phyloP scores from a whole-genome alignment of 129 eudicot species.

The Scalesia atractyloides region DNA sequence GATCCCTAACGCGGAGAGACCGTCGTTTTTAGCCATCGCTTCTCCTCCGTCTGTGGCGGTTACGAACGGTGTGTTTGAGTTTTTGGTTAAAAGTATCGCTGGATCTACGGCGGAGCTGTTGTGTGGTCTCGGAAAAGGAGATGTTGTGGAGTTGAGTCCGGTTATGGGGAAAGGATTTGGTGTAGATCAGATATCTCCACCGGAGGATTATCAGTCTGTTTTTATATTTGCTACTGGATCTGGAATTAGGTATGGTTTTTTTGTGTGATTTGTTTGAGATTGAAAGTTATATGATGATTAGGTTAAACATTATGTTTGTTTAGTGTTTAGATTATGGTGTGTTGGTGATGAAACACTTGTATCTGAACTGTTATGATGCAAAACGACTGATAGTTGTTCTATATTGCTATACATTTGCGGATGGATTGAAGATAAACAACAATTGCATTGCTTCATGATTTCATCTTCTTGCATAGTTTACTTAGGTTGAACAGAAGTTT shows the following conservation, averaged over 20 bases:
- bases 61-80: constrained; percentile 67
- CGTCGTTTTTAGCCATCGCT: constrained; percentile 82
- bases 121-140: constrained; percentile 72
- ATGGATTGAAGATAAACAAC: constrained; percentile 1
- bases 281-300: background rate
- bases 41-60: constrained; percentile 72
- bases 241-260: constrained; percentile 68
- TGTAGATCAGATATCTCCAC: constrained; percentile 61
- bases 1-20: constrained; percentile 52
- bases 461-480: background rate
- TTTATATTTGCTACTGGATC: constrained; percentile 90
- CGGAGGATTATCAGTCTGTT: constrained; percentile 57
- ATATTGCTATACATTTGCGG: background rate
- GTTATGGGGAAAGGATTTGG: constrained; percentile 82
- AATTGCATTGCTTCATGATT: background rate
- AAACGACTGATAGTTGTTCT: background rate
- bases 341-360: too few relatives aligned
- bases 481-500: background rate
- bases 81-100: constrained; percentile 66
- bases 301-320: constrained; percentile 6
- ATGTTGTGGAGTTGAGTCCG: constrained; percentile 68
- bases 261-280: background rate
- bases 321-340: background rate
- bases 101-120: constrained; percentile 93
- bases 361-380: too few relatives aligned